Base-by-base conservation (phyloP, 352 stramenopile genomes). In the Pythium brassicae region DNA sequence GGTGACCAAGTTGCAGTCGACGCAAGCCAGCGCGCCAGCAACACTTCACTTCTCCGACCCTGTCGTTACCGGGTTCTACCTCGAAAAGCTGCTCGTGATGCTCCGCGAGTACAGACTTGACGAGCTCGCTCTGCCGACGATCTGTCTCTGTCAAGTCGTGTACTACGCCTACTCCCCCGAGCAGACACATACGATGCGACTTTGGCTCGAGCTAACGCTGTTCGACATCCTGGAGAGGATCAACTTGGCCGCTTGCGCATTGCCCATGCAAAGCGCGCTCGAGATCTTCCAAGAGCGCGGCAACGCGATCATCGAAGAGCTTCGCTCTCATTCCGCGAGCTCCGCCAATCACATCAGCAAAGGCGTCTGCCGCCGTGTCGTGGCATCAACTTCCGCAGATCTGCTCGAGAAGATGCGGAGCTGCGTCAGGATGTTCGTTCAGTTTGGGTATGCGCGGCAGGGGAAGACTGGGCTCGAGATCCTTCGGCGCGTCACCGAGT, bases 121-220 rank as follows among this genome's bases (percentile, higher is more conserved):
- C 34, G 53, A 73, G 10, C 52, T 78, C 19, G 62, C 75, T 29
- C 48, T 89, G 12, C 62, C 79, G 0, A 42, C 67, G 0, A 50
- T 92, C 26, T 77, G 72, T 37, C 53, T 94, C 5, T 81, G 72
- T n/a, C 63, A 72, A 48, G 70, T 87, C 10, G 17, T 87, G 0
- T 86, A 78, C 60, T 57, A 72, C 34, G 48, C 63, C 0, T 76
- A 77, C 40, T 47, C 69, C 42, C 59, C 72, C 2, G 61, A 72
- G 12, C 69, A 49, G 47, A 63, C 61, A 11, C 62, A 61, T 15
- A 50, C 68, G 11, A 66, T 77, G 10, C 66, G 74, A 27, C 70
- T 88, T 46, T 89, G 74, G 74, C 51, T 84, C 34, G 78, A 91
- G 6, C 35, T 91, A 20, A 69, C 48, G 19, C 61, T 78, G 53